Base-by-base conservation (phyloP, 2,329 filamentous ascomycete species). In the Monosporascus sp. region DNA sequence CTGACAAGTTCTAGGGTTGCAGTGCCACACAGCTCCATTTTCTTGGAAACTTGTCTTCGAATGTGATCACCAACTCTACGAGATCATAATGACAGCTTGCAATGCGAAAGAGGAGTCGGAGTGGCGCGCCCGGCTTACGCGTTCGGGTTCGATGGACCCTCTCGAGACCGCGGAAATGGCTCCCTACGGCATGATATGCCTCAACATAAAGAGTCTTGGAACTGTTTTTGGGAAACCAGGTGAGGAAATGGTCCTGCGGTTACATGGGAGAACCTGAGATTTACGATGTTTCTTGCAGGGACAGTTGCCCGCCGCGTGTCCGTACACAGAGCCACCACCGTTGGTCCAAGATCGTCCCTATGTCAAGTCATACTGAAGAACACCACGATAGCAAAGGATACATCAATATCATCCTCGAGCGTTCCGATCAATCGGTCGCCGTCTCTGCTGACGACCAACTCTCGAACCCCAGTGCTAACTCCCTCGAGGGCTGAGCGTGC, bases 21-120 rank as follows among this genome's bases (percentile, higher is more conserved):
- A 93, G 75, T 97, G 91, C 64, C 87, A 94, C 58, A 89, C 88
- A 3, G 89, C 89, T 1, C 85, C 89, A 0, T 89, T 89, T 68
- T 94, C 91, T 1, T 97, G 92, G 93, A 99, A 97, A 68, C 65
- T 97, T 11, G 78, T 90, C 3, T 97, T 97, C 64, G 86, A 94
- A 66, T 82, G 83, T 59, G 79, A 87, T 53, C 82, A 88, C 59
- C 84, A 88, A 55, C 76, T 93, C 51, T 93, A 89, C 66, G 93
- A 97, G 70, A 72, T 96, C 17, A 84, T 97, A 41, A 78, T 96
- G 72, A 95, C 88, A 59, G 93, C 91, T 37, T 96, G 91, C 63
- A 93, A 88, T 1, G 77, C 84, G 1, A 83, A 80, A 41, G 93
- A 99, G 67, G 90, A 94, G 63, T 74, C 81, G 46, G 84, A 87